Base-by-base conservation (phyloP, 441 rosid genomes). In the Adansonia grandidieri region DNA sequence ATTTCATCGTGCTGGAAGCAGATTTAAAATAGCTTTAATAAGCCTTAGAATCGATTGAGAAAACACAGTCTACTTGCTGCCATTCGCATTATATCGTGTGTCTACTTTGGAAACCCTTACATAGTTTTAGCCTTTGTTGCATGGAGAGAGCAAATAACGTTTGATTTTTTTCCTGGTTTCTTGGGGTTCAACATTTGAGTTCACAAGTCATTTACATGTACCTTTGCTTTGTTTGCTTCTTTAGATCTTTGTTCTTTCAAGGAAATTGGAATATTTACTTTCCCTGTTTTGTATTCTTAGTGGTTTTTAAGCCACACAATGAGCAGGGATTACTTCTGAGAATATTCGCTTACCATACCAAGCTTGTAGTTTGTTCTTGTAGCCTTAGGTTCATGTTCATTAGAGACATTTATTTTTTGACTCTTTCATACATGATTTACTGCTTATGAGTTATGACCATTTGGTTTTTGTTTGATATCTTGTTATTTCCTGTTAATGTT, bases 401-500 rank as follows among this genome's bases (percentile, higher is more conserved):
- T 40, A 15, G 62, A n/a, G 62, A 28, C 6, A 2, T 58, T 19
- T 8, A 58, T 15, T 28, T 19, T 71, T 71, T 71, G 53, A 53
- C 9, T 48, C 45, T 22, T 51, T 9, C 24, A 51, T 53, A 53
- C 74, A 37, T 51, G 44, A 11, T 54, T 71, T 71, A n/a, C 74
- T 51, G 61, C 74, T 71, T 80, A 22, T 45, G 60, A 76, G 32
- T 28, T 28, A 28, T 28, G 32, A 28, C 51, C 22, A 13, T 72
- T 40, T 40, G 70, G 58, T 65, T 37, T 22, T 80, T 81, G 69
- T 54, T 74, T 47, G 28, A 19, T 54, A 58, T 20, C 67, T 7
- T 73, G 42, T 15, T 62, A 61, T 58, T 67, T 73, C 58, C 20
- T 74, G 48, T 66, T 77, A 28, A 67, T 54, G 56, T 45, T 67